Conservation (phyloP, 2,329 filamentous ascomycete species). For the Decorospora gaudefroyi region DNA sequence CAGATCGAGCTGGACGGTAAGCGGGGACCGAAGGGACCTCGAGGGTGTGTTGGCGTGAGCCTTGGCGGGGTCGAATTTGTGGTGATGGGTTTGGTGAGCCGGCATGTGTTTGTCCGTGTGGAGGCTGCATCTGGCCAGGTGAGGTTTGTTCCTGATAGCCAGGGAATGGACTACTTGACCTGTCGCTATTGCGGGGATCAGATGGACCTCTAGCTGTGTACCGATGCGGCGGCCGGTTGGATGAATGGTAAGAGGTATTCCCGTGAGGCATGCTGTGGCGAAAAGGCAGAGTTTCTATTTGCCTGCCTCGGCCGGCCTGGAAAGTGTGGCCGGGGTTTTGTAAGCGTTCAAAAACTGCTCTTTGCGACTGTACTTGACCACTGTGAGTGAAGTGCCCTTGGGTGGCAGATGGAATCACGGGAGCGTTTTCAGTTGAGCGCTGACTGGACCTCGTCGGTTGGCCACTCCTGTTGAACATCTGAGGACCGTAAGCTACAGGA, state of each 20-base stretch:
- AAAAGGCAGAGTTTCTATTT: slow-evolving; percentile 1
- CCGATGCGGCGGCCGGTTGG: slow-evolving; percentile 12
- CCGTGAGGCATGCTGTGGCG: slow-evolving; percentile 21
- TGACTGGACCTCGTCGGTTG: slow-evolving; percentile 15
- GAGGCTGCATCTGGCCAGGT: no score
- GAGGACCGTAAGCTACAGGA: neutral
- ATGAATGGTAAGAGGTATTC: slow-evolving; percentile 15
- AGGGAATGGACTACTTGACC: slow-evolving; percentile 13
- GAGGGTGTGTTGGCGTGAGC: slow-evolving; percentile 7
- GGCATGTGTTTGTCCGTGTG: neutral
- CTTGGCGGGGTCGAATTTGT: slow-evolving; percentile 7
- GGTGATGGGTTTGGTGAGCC: slow-evolving; percentile 7
- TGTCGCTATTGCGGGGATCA: slow-evolving; percentile 10
- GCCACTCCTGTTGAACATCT: slow-evolving; percentile 7
- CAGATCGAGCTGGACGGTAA: slow-evolving; percentile 1
- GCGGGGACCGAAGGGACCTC: slow-evolving; percentile 1
- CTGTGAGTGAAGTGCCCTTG: neutral
- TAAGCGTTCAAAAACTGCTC: slow-evolving; percentile 23
- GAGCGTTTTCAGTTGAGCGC: slow-evolving; percentile 33
- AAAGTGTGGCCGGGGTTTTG: slow-evolving; percentile 14
- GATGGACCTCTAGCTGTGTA: neutral
- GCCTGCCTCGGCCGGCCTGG: slow-evolving; percentile 7
- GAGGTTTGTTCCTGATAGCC: neutral
- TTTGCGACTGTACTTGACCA: slow-evolving; percentile 23
- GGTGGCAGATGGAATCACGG: slow-evolving; percentile 7